phyloP scores from a whole-genome alignment of 176 grass and related monocot genomes.

The Tillandsia leiboldiana region DNA sequence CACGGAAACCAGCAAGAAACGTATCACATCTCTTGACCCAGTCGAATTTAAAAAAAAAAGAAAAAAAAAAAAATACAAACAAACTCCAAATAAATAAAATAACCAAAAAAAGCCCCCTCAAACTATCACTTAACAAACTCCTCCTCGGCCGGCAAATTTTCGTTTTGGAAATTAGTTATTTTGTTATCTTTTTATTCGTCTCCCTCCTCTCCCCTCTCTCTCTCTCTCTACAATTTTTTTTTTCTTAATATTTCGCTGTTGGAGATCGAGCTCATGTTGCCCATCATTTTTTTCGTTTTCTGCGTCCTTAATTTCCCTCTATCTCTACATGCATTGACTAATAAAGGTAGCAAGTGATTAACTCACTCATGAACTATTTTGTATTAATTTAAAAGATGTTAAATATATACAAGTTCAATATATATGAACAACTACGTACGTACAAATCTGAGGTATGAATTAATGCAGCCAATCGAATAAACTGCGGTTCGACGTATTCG shows the following conservation, averaged over 20 bases:
- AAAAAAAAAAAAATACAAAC: neutral
- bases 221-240: neutral
- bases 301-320: constrained; percentile 2
- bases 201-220: constrained; percentile 19
- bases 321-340: constrained; percentile 20
- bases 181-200: constrained; percentile 14
- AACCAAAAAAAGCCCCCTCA: neutral
- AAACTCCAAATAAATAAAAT: neutral
- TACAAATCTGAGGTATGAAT: no score
- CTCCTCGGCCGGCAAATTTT: constrained; percentile 11
- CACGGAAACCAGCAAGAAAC: constrained; percentile 35
- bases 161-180: neutral
- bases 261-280: neutral
- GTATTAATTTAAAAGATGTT: no score
- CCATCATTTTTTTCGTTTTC: neutral
- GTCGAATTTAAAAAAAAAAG: neutral
- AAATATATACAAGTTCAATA: no score
- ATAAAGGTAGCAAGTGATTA: constrained; percentile 14
- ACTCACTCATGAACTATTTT: neutral
- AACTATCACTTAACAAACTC: neutral
- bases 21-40: constrained; percentile 21
- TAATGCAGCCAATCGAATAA: constrained; percentile 49
- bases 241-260: neutral
- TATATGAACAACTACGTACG: no score
- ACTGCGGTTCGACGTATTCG: constrained; percentile 36